Percentiles rank a stretch among this genome's conserved stretches.
Evolutionary conservation across 2,329 filamentous ascomycete species (phyloP).

Genomic region (Hansfordia pulvinata): DNA sequence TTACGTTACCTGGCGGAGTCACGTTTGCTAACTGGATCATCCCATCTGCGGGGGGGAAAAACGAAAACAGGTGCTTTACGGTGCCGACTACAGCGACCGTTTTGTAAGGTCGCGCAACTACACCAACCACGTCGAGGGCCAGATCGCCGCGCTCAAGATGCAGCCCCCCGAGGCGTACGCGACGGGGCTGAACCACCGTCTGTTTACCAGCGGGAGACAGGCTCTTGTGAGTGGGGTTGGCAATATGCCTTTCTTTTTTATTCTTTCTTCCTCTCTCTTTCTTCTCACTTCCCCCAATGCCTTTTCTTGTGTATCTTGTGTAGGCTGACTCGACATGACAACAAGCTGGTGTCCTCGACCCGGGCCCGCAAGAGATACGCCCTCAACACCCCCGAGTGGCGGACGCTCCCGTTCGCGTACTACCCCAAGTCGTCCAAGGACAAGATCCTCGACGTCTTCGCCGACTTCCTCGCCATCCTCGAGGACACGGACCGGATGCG

Average conservation of each 20-base stretch:
- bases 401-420: slow-evolving; percentile 16
- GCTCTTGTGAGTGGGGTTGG: not conserved
- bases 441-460: slow-evolving; percentile 15
- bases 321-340: too few relatives aligned
- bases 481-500: slow-evolving; percentile 13
- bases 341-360: slow-evolving; percentile 3
- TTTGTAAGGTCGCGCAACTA: not conserved
- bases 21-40: not conserved
- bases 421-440: slow-evolving; percentile 16
- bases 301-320: too few relatives aligned
- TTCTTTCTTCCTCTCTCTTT: not conserved
- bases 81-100: not conserved
- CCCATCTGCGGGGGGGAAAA: too few relatives aligned
- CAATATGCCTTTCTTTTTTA: not conserved
- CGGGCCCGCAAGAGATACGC: slow-evolving; percentile 9
- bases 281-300: too few relatives aligned
- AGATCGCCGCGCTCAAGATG: not conserved
- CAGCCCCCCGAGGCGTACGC: not conserved
- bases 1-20: not conserved
- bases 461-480: slow-evolving; percentile 14
- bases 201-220: not conserved
- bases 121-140: not conserved
- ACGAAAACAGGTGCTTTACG: not conserved
- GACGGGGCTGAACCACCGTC: not conserved
- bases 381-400: slow-evolving; percentile 17